Base-by-base conservation (phyloP, 495 filamentous ascomycete genomes). In the Podospora pseudopauciseta region DNA sequence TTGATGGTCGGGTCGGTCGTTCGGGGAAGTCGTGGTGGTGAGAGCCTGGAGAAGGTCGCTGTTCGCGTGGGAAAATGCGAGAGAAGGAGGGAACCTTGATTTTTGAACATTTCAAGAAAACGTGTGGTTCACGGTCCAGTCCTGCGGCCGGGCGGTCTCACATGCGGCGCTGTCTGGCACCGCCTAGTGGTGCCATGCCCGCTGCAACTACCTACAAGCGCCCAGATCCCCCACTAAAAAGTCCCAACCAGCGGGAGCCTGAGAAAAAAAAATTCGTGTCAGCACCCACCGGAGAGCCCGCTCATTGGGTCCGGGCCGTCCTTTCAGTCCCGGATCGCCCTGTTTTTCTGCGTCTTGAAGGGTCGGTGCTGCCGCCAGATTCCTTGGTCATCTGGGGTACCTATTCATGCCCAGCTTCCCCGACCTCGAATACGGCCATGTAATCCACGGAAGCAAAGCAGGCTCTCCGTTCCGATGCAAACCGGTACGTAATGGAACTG, bases 1-100 rank as follows among this genome's bases (percentile, higher is more conserved):
- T 85, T 84, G 72, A 76, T 65, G 63, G 70, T 61, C 16, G 66
- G 66, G 5, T 58, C 49, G 28, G 44, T 65, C 34, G 49, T 32
- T 11, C 16, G 30, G 56, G 69, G 49, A 58, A 32, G 19, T 71
- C 67, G 70, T 56, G 44, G 13, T 65, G 62, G 62, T 34, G 62
- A 16, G 54, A 54, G 60, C 28, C 39, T 30, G n/a, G 18, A 27
- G n/a, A 20, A n/a, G 59, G 59, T 61, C 23, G 59, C 30, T 58
- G n/a, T 23, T 23, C 23, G 26, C 26, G 59, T 61, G 59, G 18
- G 30, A 32, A 30, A 59, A 59, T 7, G n/a, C 9, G 26, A 18
- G 59, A 61, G 16, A 61, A 32, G 60, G 61, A 63, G 30, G 30
- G 16, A 18, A 32, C 27, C 2, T 32, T 32, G n/a, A 23, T 23